phyloP scores from a whole-genome alignment of 2,329 filamentous ascomycete genomes.

The Xylaria sp. region DNA sequence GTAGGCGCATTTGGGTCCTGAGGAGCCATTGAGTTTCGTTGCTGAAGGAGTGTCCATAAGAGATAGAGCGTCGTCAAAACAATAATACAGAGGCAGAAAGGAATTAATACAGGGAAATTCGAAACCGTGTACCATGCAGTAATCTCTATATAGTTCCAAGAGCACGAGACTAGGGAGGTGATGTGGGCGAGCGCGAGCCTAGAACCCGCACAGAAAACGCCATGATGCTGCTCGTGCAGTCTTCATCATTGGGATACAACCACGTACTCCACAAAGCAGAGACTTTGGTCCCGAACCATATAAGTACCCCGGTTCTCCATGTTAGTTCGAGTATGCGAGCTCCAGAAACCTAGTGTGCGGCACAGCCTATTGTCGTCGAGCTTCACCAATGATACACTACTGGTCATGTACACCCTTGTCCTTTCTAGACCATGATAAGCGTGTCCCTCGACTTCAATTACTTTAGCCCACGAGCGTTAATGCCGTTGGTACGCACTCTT shows the following conservation, averaged over 20 bases:
- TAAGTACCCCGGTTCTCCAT: constrained; percentile 16
- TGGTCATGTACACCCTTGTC: constrained; percentile 19
- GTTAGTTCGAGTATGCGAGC: constrained; percentile 23
- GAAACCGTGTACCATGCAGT: constrained; percentile 13
- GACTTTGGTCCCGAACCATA: constrained; percentile 15
- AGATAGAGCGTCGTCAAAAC: constrained; percentile 34
- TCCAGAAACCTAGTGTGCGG: constrained; percentile 19
- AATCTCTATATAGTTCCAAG: constrained; percentile 27
- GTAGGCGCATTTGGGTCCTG: constrained; percentile 49
- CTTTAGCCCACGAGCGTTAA: background rate
- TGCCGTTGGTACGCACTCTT: background rate
- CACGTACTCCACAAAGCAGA: constrained; percentile 25
- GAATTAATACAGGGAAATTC: constrained; percentile 12
- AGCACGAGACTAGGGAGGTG: constrained; percentile 17
- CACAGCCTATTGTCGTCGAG: constrained; percentile 25
- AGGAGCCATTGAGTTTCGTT: constrained; percentile 46
- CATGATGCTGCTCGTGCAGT: constrained; percentile 17
- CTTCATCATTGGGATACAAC: constrained; percentile 14
- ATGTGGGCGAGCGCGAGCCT: constrained; percentile 9
- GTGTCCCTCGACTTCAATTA: background rate
- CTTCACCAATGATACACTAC: constrained; percentile 12
- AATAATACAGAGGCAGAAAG: constrained; percentile 32
- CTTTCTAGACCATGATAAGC: constrained; percentile 27
- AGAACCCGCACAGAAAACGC: constrained; percentile 16
- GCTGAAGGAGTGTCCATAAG: constrained; percentile 41